Evolutionary conservation across 495 filamentous ascomycete genomes (phyloP).

Genomic region (Acidiella bohemica): DNA sequence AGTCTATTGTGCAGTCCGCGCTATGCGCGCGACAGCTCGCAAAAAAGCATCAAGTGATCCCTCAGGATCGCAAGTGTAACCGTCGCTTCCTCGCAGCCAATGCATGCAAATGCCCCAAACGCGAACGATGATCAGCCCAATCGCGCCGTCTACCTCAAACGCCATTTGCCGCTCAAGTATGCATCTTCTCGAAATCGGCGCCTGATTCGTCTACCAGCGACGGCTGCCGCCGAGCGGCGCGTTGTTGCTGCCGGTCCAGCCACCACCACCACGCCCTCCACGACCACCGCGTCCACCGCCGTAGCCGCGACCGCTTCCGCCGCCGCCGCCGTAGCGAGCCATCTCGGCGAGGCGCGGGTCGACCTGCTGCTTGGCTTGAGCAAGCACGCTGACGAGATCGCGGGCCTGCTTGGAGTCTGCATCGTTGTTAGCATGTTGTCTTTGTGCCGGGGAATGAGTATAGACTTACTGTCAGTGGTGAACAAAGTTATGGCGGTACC

Average conservation of each 20-base stretch:
- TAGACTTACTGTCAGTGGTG: slow-evolving; percentile 86
- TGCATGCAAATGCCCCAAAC: no score
- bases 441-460: not conserved
- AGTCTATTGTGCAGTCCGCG: not conserved
- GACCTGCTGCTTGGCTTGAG: slow-evolving; percentile 96
- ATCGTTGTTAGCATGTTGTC: slow-evolving; percentile 5
- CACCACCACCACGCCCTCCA: slow-evolving; percentile 40
- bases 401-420: slow-evolving; percentile 91
- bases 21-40: no score
- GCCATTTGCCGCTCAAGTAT: slow-evolving; percentile 1
- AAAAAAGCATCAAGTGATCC: no score
- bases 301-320: slow-evolving; percentile 33
- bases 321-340: slow-evolving; percentile 81
- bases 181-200: no score
- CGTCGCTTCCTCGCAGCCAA: no score
- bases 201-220: slow-evolving; percentile 31
- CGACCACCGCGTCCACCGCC: slow-evolving; percentile 49
- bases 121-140: no score
- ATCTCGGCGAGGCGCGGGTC: slow-evolving; percentile 92
- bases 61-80: no score
- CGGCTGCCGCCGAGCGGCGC: slow-evolving; percentile 27
- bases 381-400: slow-evolving; percentile 82
- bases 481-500: slow-evolving; percentile 38
- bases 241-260: slow-evolving; percentile 26
- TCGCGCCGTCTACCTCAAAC: slow-evolving; percentile 3